phyloP scores from a whole-genome alignment of 1,284 basidiomycete genomes.

The Retiboletus flavoniger region DNA sequence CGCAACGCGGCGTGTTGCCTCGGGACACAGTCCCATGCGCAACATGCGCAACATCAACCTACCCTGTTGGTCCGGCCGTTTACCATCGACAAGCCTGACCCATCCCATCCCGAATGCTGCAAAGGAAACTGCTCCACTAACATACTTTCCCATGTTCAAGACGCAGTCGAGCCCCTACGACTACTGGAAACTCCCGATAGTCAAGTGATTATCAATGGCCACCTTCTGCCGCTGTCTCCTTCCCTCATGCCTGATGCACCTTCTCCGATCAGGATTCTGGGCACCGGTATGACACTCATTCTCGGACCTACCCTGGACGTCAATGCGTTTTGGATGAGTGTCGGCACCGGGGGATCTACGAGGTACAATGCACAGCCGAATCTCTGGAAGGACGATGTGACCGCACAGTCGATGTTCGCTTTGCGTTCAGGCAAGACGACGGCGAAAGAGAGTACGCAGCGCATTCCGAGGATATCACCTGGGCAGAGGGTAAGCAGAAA shows the following conservation, averaged over 20 bases:
- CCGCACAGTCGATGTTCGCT: constrained; percentile 44
- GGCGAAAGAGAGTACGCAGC: constrained; percentile 43
- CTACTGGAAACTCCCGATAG: constrained; percentile 59
- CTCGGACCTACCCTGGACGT: constrained; percentile 54
- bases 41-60: too few relatives aligned
- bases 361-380: constrained; percentile 40
- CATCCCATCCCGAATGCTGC: constrained; percentile 33
- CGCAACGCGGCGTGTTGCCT: too few relatives aligned
- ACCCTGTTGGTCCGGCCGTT: too few relatives aligned
- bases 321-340: constrained; percentile 46
- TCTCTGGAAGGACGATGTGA: constrained; percentile 53
- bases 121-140: constrained; percentile 37
- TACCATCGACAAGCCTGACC: constrained; percentile 51
- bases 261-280: constrained; percentile 52
- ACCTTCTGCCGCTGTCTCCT: constrained; percentile 40
- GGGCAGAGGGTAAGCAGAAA: constrained; percentile 41
- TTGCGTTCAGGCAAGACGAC: constrained; percentile 46
- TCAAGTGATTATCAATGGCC: constrained; percentile 45
- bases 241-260: constrained; percentile 47
- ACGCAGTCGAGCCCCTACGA: constrained; percentile 43
- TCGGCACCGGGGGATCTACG: constrained; percentile 41
- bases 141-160: constrained; percentile 44
- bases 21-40: too few relatives aligned
- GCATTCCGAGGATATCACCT: constrained; percentile 54
- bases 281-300: constrained; percentile 59